Base-by-base conservation (phyloP, 495 filamentous ascomycete species). In the Amphirosellinia nigrospora region DNA sequence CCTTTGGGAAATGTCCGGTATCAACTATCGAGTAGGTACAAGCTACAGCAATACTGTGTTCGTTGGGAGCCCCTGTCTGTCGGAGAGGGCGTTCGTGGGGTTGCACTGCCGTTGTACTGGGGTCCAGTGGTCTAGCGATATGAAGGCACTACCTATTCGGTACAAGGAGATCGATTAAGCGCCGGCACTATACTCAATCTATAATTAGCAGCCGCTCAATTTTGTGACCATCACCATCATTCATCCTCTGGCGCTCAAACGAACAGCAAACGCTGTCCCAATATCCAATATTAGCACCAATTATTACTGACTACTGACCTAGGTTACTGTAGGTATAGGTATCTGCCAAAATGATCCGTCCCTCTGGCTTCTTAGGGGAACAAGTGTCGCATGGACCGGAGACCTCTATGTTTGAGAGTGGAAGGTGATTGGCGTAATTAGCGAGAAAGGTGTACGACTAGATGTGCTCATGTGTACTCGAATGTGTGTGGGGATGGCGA, bases 141-240 rank as follows among this genome's bases (percentile, higher is more conserved):
- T 61, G 58, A 61, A n/a, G 36, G 19, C 55, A 36, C 30, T 58
- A 15, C 30, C 55, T 36, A 21, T 30, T 32, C 46, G 46, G 56
- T 11, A 13, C 41, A 50, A 43, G 39, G 61, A 36, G 13, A 53
- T 53, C 30, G 13, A 28, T 61, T 71, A 71, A 71, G 69, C 69
- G 69, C 69, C 63, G 62, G 69, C n/a, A 71, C 69, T 71, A 71
- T 71, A 39, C 69, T 63, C 63, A 50, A 61, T 71, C 69, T 71
- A 71, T 71, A 50, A 71, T 71, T 71, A 71, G 69, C 43, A 71
- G 69, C 69, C 69, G 61, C 62, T 71, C 68, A 60, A 59, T 52
- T 46, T 55, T 26, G 23, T 45, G 23, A 45, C 60, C 60, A 9
- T 45, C 39, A 63, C 60, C 39, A 13, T 34, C 45, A 19, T n/a